Conservation (phyloP, 257 asterid species). For the Plantago ovata region DNA sequence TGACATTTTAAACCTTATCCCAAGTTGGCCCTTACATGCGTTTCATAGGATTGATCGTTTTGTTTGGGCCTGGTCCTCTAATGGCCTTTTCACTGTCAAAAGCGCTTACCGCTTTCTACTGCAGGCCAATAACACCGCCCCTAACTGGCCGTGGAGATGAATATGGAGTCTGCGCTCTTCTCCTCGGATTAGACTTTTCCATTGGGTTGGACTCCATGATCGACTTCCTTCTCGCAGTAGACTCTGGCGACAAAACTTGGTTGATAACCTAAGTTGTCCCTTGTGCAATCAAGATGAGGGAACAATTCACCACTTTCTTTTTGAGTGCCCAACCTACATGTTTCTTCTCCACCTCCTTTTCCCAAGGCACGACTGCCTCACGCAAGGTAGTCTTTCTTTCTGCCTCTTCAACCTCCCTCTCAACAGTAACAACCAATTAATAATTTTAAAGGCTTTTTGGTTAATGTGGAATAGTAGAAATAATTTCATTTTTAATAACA, state of each 20-base stretch:
- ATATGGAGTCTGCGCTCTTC: neutral
- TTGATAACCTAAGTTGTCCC: neutral
- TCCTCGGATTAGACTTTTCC: neutral
- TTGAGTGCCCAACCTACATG: neutral
- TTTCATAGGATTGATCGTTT: neutral
- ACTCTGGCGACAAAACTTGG: neutral
- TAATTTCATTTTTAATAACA: no score
- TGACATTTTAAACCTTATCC: neutral
- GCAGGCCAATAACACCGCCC: neutral
- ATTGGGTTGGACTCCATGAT: neutral
- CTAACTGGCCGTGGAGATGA: neutral
- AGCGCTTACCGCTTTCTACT: neutral
- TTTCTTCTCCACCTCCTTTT: no score
- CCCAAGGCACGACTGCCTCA: no score
- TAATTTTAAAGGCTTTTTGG: no score
- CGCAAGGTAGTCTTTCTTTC: no score
- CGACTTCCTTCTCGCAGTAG: neutral
- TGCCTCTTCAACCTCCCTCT: no score
- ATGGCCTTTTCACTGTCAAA: neutral
- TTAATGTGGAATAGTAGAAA: no score
- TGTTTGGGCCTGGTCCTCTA: neutral
- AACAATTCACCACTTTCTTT: neutral
- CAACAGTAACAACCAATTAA: no score
- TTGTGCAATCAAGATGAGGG: no score
- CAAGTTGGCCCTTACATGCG: neutral